Evolutionary conservation across 352 stramenopile genomes (phyloP).

Genomic region (Phytophthora sp.): DNA sequence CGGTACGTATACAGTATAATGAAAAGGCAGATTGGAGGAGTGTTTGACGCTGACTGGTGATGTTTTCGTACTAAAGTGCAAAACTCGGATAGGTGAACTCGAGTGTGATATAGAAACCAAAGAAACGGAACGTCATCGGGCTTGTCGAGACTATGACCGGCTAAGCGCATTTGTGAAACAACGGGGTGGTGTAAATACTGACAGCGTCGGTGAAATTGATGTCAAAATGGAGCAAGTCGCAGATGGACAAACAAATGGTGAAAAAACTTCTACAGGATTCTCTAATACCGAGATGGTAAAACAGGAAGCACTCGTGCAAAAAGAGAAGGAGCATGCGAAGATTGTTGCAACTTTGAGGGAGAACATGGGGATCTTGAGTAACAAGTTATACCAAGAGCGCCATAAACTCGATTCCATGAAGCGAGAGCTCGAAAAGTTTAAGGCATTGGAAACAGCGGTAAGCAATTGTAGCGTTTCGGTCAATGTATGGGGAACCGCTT

Average conservation of each 20-base stretch:
- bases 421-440: slow-evolving; percentile 67
- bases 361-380: slow-evolving; percentile 45
- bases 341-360: slow-evolving; percentile 44
- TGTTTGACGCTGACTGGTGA: slow-evolving; percentile 10
- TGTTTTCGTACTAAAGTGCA: slow-evolving; percentile 46
- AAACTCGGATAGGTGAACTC: slow-evolving; percentile 62
- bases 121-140: slow-evolving; percentile 78
- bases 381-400: slow-evolving; percentile 60
- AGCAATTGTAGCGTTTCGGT: slow-evolving; percentile 4
- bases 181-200: slow-evolving; percentile 27
- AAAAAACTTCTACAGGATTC: slow-evolving; percentile 16
- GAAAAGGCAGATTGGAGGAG: slow-evolving; percentile 1
- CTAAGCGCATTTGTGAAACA: slow-evolving; percentile 64
- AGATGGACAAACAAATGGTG: slow-evolving; percentile 29
- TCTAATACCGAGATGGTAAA: slow-evolving; percentile 25
- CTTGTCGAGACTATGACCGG: slow-evolving; percentile 79
- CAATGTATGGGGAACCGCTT: background rate
- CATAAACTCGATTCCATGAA: slow-evolving; percentile 47
- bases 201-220: slow-evolving; percentile 19
- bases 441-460: slow-evolving; percentile 66
- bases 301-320: slow-evolving; percentile 40
- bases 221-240: slow-evolving; percentile 29
- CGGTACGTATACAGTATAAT: slow-evolving; percentile 52
- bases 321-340: slow-evolving; percentile 44
- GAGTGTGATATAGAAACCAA: slow-evolving; percentile 75